phyloP scores from a whole-genome alignment of 1,139 yeast genomes.

The Blastobotrys capitulatus region DNA sequence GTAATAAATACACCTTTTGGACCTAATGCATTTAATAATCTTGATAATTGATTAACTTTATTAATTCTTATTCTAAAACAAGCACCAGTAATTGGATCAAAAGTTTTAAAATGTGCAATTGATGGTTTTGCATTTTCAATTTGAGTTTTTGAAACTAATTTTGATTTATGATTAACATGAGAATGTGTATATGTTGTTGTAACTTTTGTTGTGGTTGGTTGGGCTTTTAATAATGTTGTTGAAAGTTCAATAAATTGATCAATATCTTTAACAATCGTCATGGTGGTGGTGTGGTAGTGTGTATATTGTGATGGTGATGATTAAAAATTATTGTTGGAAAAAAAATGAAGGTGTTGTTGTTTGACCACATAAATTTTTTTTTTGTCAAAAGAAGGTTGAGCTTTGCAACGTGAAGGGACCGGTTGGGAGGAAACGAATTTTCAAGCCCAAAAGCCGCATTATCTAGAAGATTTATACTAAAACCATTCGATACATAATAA shows the following conservation, averaged over 20 bases:
- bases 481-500: no score
- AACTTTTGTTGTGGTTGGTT: constrained; percentile 44
- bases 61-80: constrained; percentile 57
- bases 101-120: constrained; percentile 59
- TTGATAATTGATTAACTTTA: constrained; percentile 71
- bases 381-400: no score
- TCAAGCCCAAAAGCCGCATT: no score
- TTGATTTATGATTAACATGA: constrained; percentile 25
- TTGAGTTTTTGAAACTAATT: constrained; percentile 20
- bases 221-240: constrained; percentile 41
- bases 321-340: no score
- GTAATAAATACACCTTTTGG: constrained; percentile 60
- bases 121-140: constrained; percentile 30
- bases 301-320: neutral
- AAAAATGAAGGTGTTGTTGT: no score
- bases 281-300: constrained; percentile 11
- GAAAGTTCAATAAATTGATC: constrained; percentile 47
- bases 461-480: no score
- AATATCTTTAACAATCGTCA: constrained; percentile 34
- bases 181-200: constrained; percentile 45
- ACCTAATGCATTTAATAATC: constrained; percentile 76
- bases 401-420: no score
- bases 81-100: constrained; percentile 65
- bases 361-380: no score
- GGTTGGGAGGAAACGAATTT: no score